These are phyloP conservation scores for Irpex lacteus DNA, from an alignment of 1,284 basidiomycete species.

Conservation along the genomic window DNA sequence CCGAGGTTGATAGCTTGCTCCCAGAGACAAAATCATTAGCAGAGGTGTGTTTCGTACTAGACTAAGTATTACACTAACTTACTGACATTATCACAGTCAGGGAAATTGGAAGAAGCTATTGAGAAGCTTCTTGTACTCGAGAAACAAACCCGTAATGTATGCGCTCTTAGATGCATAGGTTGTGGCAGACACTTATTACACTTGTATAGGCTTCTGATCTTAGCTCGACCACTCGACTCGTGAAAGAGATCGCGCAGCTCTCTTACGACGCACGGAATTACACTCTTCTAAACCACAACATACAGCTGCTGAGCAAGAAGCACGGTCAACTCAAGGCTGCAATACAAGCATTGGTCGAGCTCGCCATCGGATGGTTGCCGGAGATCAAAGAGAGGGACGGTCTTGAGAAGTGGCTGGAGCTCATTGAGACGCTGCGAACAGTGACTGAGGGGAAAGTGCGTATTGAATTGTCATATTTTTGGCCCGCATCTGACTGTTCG, in stretches of 20 bases:
- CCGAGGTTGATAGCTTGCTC: conserved; percentile 64
- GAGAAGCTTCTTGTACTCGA: conserved; percentile 90
- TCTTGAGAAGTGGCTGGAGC: conserved; percentile 77
- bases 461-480: conserved; percentile 10
- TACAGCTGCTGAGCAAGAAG: conserved; percentile 86
- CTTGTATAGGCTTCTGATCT: conserved; percentile 83
- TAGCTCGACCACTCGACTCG: conserved; percentile 84
- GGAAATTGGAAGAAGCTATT: conserved; percentile 80
- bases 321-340: conserved; percentile 96
- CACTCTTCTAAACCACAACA: conserved; percentile 68
- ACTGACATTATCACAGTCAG: conserved; percentile 45
- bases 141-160: conserved; percentile 95
- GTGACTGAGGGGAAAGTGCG: conserved; percentile 96
- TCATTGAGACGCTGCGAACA: conserved; percentile 85
- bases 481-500: background rate
- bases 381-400: conserved; percentile 70
- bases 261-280: conserved; percentile 74
- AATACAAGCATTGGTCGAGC: conserved; percentile 89
- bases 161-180: conserved; percentile 19
- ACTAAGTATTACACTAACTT: background rate
- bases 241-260: conserved; percentile 70
- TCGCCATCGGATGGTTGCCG: conserved; percentile 77
- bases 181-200: background rate
- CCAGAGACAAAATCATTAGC: conserved; percentile 53
- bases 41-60: conserved; percentile 41